These are phyloP conservation scores for Gamarada debralockiae DNA, from an alignment of 495 filamentous ascomycete genomes.

Conservation along the genomic window DNA sequence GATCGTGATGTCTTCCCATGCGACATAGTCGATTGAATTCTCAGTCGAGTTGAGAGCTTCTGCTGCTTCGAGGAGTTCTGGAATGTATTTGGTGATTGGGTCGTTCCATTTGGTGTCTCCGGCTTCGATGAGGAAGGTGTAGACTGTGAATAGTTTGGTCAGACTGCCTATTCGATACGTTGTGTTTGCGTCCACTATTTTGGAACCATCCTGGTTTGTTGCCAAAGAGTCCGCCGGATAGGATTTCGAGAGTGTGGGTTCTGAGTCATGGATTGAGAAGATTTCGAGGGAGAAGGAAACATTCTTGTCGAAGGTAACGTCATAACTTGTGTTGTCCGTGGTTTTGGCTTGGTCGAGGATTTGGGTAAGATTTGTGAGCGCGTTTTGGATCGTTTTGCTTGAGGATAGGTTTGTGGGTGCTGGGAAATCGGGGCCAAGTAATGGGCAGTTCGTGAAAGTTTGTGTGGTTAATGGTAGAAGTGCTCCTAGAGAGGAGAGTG, in stretches of 20 bases:
- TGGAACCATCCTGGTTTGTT: conserved; percentile 15
- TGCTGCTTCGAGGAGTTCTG: conserved; percentile 44
- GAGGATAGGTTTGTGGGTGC: conserved; percentile 35
- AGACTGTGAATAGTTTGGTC: conserved; percentile 45
- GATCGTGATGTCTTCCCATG: conserved; percentile 53
- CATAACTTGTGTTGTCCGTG: conserved; percentile 28
- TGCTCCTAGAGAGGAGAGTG: conserved; percentile 1
- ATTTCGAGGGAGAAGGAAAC: conserved; percentile 50
- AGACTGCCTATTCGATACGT: conserved; percentile 46
- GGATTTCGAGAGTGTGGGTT: conserved; percentile 42
- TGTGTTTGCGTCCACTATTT: conserved; percentile 36
- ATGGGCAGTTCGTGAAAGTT: conserved; percentile 40
- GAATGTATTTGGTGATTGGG: conserved; percentile 50
- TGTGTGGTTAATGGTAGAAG: conserved; percentile 13
- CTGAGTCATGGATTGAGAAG: conserved; percentile 40
- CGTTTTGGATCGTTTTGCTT: conserved; percentile 29
- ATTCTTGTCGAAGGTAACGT: conserved; percentile 33
- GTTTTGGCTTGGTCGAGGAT: conserved; percentile 19
- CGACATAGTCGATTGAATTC: conserved; percentile 36
- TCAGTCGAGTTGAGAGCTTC: conserved; percentile 36
- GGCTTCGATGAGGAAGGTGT: conserved; percentile 37
- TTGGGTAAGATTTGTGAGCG: conserved; percentile 34
- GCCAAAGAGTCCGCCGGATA: conserved; percentile 38
- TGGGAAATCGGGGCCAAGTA: conserved; percentile 45
- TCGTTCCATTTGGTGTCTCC: conserved; percentile 32